A percentile compares a stretch with the other conserved stretches of the same genome.
Conservation (phyloP, 208 protist species). For the Crithidia expoeki region DNA sequence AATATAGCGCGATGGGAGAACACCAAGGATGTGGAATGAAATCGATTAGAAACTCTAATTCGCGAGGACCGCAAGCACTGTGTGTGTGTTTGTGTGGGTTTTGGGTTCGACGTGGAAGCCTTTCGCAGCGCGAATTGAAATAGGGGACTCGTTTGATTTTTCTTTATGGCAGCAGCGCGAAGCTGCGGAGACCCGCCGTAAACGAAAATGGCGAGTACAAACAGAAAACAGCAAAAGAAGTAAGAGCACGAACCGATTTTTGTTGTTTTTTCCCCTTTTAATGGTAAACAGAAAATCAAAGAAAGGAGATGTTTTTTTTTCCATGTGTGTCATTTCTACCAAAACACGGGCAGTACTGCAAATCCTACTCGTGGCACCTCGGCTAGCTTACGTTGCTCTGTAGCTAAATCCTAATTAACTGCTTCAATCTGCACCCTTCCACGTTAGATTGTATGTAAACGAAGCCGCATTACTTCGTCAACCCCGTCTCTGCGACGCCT, state of each 20-base stretch:
- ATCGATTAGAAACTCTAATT: not conserved
- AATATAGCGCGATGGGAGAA: not conserved
- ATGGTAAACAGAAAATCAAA: not conserved
- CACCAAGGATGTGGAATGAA: not conserved
- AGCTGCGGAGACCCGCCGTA: conserved; percentile 1
- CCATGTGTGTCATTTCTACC: too few relatives aligned
- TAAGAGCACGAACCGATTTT: conserved; percentile 2
- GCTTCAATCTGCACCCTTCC: too few relatives aligned
- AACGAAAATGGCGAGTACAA: conserved; percentile 6
- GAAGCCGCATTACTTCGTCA: too few relatives aligned
- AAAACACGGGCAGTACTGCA: too few relatives aligned
- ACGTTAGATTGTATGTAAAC: too few relatives aligned
- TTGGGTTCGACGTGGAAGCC: not conserved
- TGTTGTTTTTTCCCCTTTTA: not conserved
- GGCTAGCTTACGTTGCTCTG: too few relatives aligned
- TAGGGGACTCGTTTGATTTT: not conserved
- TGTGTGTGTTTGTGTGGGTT: not conserved
- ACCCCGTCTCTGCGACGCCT: too few relatives aligned
- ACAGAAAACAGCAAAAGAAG: not conserved
- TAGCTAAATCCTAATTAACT: too few relatives aligned
- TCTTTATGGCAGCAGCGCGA: not conserved
- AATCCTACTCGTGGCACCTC: too few relatives aligned
- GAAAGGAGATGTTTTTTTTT: too few relatives aligned
- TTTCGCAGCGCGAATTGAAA: not conserved
- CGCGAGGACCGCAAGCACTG: not conserved